Conservation (phyloP, 768 basidiomycete species). For the Phaeotremella skinneri region DNA sequence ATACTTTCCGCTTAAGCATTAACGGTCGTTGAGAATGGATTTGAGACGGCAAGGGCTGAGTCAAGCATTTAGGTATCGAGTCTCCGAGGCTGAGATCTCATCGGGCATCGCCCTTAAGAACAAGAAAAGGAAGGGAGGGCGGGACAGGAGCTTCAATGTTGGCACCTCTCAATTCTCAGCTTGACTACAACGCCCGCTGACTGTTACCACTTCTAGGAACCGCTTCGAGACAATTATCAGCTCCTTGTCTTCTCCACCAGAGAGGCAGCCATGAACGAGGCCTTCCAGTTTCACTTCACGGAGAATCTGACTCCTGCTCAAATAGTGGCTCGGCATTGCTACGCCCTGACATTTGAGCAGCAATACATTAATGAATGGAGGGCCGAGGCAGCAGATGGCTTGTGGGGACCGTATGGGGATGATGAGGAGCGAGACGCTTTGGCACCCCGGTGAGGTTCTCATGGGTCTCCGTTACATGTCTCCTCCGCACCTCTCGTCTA, state of each 20-base stretch:
- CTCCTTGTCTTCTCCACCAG: constrained; percentile 30
- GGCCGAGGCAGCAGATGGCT: constrained; percentile 11
- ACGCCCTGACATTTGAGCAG: constrained; percentile 45
- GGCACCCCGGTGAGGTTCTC: constrained; percentile 36
- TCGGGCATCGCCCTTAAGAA: constrained; percentile 48
- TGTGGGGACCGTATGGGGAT: constrained; percentile 17
- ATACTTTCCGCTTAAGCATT: no score
- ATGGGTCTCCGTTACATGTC: no score
- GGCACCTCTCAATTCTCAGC: no score
- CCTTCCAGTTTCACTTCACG: constrained; percentile 18
- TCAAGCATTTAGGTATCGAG: constrained; percentile 48
- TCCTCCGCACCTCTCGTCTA: no score
- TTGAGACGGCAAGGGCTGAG: no score
- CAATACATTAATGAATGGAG: constrained; percentile 37
- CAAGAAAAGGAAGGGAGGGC: constrained; percentile 35
- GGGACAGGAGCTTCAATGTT: constrained; percentile 49
- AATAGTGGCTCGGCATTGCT: constrained; percentile 46
- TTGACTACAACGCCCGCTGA: no score
- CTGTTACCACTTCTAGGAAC: constrained; percentile 24
- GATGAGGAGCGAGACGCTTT: constrained; percentile 27
- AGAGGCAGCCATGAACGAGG: constrained; percentile 25
- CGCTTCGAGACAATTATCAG: constrained; percentile 40
- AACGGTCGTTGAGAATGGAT: no score
- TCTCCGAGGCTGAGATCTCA: constrained; percentile 47
- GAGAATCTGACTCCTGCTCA: constrained; percentile 25